Conservation (phyloP, 2,329 filamentous ascomycete genomes). For the Endothia cerciana region DNA sequence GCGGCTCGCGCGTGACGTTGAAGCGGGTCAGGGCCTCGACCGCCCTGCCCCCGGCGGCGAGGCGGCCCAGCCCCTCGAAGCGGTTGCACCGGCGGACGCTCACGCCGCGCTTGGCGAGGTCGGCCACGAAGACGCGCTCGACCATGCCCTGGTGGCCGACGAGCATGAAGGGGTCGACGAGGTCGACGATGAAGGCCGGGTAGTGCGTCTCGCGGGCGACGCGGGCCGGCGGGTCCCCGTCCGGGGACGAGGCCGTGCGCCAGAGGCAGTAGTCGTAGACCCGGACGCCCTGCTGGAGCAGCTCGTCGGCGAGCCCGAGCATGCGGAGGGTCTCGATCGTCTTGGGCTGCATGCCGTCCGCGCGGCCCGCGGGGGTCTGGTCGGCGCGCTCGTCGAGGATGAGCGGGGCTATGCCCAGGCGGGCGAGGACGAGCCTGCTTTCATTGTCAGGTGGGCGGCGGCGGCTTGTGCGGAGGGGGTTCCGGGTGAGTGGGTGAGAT, state of each 20-base stretch:
- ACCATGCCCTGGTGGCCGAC: slow-evolving; percentile 62
- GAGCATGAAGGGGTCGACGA: slow-evolving; percentile 40
- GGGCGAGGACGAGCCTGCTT: slow-evolving; percentile 26
- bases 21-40: slow-evolving; percentile 50
- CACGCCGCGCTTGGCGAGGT: slow-evolving; percentile 54
- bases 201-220: slow-evolving; percentile 48
- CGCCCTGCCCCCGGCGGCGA: slow-evolving; percentile 8
- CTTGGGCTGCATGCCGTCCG: slow-evolving; percentile 73
- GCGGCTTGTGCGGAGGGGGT: no score
- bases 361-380: slow-evolving; percentile 68
- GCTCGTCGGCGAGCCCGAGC: slow-evolving; percentile 65
- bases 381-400: slow-evolving; percentile 72
- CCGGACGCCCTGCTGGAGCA: slow-evolving; percentile 64
- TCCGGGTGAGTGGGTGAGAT: background rate
- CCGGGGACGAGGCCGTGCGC: background rate
- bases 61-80: slow-evolving; percentile 40
- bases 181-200: slow-evolving; percentile 38
- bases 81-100: slow-evolving; percentile 45
- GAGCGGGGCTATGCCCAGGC: slow-evolving; percentile 65
- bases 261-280: slow-evolving; percentile 62
- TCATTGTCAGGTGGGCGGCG: no score
- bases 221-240: slow-evolving; percentile 44
- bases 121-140: slow-evolving; percentile 58
- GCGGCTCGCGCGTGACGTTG: slow-evolving; percentile 39
- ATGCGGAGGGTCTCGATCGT: slow-evolving; percentile 73